Conservation (phyloP, 2,329 filamentous ascomycete species). For the Colletotrichum cuscutae region DNA sequence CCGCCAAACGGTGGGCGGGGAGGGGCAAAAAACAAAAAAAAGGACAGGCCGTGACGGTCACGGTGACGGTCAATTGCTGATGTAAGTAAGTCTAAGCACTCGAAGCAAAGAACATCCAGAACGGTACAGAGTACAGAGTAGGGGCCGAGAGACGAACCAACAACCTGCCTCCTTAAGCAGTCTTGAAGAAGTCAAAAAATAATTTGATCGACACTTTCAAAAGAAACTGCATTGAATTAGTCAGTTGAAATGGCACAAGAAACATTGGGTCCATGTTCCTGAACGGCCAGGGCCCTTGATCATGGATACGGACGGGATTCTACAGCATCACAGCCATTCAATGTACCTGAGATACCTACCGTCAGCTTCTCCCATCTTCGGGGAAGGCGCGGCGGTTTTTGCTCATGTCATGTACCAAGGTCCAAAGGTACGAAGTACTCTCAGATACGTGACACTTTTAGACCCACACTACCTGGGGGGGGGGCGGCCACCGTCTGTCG, state of each 20-base stretch:
- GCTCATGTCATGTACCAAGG: background rate
- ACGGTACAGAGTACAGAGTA: background rate
- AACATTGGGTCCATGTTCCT: background rate
- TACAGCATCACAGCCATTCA: background rate
- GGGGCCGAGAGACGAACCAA: background rate
- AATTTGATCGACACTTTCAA: background rate
- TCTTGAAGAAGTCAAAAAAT: background rate
- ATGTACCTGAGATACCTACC: background rate
- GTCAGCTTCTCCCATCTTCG: background rate
- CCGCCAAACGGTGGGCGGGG: constrained; percentile 11
- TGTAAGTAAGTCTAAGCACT: background rate
- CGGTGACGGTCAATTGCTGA: background rate
- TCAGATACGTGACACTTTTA: background rate
- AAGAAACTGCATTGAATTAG: background rate
- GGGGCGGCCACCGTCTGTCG: background rate
- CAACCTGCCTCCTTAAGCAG: background rate
- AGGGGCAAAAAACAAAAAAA: background rate
- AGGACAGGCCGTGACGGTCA: background rate
- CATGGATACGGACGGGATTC: background rate
- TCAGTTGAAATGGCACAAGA: background rate
- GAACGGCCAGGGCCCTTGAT: background rate
- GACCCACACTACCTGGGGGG: background rate
- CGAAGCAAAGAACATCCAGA: background rate
- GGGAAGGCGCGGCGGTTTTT: background rate
- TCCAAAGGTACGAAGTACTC: background rate